Percentiles rank a stretch among this genome's conserved stretches.
Conservation (phyloP, 108 stramenopile genomes). For the Nannochloropsis salina region DNA sequence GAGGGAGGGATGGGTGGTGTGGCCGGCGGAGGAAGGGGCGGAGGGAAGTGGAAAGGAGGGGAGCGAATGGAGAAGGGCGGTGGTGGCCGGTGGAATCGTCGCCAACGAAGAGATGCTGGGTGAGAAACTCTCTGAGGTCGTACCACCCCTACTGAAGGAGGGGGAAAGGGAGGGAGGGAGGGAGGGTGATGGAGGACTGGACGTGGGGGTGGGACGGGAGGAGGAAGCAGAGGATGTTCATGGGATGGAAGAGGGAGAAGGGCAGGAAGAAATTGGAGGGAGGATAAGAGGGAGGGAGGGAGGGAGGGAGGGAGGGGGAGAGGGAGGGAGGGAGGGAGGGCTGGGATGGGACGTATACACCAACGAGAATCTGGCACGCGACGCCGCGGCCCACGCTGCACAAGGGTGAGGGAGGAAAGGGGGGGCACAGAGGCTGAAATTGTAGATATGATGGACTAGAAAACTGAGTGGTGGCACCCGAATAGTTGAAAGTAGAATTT, state of each 20-base stretch:
- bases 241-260: too few species aligned
- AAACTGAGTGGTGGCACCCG: too few species aligned
- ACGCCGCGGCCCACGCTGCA: not conserved
- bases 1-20: not conserved
- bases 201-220: too few species aligned
- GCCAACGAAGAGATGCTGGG: not conserved
- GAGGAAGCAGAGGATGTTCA: too few species aligned
- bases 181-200: too few species aligned
- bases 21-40: not conserved
- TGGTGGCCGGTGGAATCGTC: not conserved
- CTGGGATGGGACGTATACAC: constrained; percentile 5
- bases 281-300: too few species aligned
- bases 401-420: not conserved
- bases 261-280: too few species aligned
- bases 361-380: not conserved
- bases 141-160: not conserved
- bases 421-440: too few species aligned
- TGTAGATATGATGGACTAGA: too few species aligned
- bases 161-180: too few species aligned
- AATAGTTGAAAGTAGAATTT: too few species aligned
- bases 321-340: constrained; percentile 7
- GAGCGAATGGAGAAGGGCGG: not conserved
- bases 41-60: not conserved
- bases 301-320: too few species aligned
- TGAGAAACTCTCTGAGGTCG: not conserved